Evolutionary conservation across 805 yeast genomes (phyloP).

Genomic region (Candida adriatica): DNA sequence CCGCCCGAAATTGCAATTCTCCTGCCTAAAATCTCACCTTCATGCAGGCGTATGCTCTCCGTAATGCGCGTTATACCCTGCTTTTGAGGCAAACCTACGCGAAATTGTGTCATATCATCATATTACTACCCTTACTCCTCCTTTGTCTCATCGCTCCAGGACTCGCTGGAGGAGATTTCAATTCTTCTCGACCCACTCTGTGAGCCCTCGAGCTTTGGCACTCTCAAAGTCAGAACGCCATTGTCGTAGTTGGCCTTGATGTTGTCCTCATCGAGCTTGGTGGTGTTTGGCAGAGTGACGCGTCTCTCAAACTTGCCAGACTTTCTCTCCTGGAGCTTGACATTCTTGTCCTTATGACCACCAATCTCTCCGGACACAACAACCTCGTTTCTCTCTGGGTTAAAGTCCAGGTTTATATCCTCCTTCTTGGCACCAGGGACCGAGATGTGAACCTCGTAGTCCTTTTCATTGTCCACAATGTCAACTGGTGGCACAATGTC

Average conservation of each 20-base stretch:
- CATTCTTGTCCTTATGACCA: slow-evolving; percentile 19
- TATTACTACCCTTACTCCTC: slow-evolving; percentile 1
- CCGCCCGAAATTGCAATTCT: no score
- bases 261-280: slow-evolving; percentile 34
- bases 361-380: slow-evolving; percentile 38
- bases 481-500: slow-evolving; percentile 38
- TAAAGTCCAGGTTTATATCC: slow-evolving; percentile 37
- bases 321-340: slow-evolving; percentile 29
- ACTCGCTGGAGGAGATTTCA: slow-evolving; percentile 24
- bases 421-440: slow-evolving; percentile 44
- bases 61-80: no score
- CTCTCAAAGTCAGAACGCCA: slow-evolving; percentile 36
- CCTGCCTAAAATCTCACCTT: no score
- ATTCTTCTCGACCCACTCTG: slow-evolving; percentile 22
- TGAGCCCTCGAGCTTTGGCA: slow-evolving; percentile 32
- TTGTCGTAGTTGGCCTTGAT: slow-evolving; percentile 39
- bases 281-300: slow-evolving; percentile 32
- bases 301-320: slow-evolving; percentile 37
- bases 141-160: slow-evolving; percentile 10
- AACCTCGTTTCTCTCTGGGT: slow-evolving; percentile 37
- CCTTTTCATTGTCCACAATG: slow-evolving; percentile 35
- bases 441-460: slow-evolving; percentile 35
- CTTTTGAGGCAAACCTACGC: no score
- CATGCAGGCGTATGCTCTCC: no score
- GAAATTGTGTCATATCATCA: no score